Conservation (phyloP, 768 basidiomycete species). For the Phallus indusiatus region DNA sequence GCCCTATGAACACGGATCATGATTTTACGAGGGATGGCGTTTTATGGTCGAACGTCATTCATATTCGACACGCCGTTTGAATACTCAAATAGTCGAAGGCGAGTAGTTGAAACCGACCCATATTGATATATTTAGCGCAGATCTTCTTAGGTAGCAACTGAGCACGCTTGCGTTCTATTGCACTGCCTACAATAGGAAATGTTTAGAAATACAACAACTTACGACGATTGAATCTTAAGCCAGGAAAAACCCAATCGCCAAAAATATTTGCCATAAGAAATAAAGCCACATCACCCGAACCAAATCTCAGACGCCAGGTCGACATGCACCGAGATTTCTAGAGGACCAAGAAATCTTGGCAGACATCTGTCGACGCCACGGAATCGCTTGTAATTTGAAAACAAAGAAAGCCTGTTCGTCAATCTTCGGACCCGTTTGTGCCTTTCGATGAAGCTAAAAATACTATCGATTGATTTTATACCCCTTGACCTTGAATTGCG, state of each 20-base stretch:
- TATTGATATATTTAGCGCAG: neutral
- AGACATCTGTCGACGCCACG: neutral
- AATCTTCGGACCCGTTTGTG: too few species aligned
- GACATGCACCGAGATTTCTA: neutral
- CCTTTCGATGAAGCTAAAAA: neutral
- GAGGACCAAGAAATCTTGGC: neutral
- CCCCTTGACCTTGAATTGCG: neutral
- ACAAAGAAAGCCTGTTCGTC: neutral
- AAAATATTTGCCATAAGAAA: neutral
- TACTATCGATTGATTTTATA: neutral
- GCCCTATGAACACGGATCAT: neutral
- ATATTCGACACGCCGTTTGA: neutral
- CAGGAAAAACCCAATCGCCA: too few species aligned
- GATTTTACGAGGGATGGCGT: neutral
- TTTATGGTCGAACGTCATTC: neutral
- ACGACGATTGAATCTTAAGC: neutral
- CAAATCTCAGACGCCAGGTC: neutral
- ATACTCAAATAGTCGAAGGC: neutral
- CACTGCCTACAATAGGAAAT: neutral
- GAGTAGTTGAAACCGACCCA: too few species aligned
- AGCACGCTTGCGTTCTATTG: neutral
- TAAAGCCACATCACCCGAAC: neutral
- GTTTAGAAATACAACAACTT: neutral
- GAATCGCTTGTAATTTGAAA: neutral
- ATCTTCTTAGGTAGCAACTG: neutral